These are phyloP conservation scores for Lichtheimia hyalospora DNA, from an alignment of 371 early-diverging fungal species.

Conservation along the genomic window DNA sequence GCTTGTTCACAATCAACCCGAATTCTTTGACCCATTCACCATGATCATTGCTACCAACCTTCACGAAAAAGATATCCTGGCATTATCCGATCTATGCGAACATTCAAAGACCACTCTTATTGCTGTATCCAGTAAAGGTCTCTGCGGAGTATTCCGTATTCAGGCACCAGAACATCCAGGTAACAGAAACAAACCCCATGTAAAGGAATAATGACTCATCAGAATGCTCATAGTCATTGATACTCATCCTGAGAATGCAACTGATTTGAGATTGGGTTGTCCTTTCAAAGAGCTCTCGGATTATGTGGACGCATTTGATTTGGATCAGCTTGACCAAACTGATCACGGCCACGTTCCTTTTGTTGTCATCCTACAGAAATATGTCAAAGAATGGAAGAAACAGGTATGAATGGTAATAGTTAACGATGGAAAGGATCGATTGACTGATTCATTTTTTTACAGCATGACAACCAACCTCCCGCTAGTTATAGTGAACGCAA, in stretches of 20 bases:
- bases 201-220: neutral
- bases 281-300: constrained; percentile 76
- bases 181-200: constrained; percentile 29
- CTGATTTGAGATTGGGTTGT: constrained; percentile 80
- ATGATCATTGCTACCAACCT: constrained; percentile 76
- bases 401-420: constrained; percentile 16
- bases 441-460: neutral
- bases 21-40: constrained; percentile 68
- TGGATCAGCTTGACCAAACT: constrained; percentile 64
- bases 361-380: constrained; percentile 76
- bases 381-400: constrained; percentile 68
- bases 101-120: constrained; percentile 64
- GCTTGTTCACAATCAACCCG: constrained; percentile 53
- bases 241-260: constrained; percentile 76
- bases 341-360: constrained; percentile 85
- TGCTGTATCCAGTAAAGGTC: constrained; percentile 69
- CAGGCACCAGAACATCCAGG: constrained; percentile 75
- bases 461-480: constrained; percentile 59
- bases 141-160: constrained; percentile 70
- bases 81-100: constrained; percentile 65
- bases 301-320: constrained; percentile 63
- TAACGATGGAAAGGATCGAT: neutral
- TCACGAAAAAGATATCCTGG: constrained; percentile 49
- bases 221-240: constrained; percentile 72
- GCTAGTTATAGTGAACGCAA: constrained; percentile 61